These are phyloP conservation scores for Eucalyptus marginata DNA, from an alignment of 345 rosid species.

Conservation along the genomic window DNA sequence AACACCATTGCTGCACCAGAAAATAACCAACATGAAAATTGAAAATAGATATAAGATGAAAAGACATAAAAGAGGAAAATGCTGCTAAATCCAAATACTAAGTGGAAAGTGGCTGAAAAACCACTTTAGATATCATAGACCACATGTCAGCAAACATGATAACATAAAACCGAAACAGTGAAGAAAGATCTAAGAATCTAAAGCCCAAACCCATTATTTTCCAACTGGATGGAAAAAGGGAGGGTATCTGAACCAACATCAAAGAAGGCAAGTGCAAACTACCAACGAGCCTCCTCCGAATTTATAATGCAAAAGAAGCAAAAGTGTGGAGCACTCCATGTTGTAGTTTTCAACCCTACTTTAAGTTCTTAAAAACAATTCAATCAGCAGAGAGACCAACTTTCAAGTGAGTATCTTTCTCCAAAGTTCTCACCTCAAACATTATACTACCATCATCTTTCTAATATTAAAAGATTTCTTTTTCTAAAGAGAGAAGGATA, in stretches of 20 bases:
- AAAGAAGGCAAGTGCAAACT: not conserved
- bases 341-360: not conserved
- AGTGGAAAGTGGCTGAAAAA: not conserved
- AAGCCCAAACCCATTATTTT: not conserved
- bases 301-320: not conserved
- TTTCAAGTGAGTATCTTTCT: not conserved
- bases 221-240: not conserved
- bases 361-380: not conserved
- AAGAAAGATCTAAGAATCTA: not conserved
- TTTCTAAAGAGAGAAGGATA: not conserved
- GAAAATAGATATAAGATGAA: not conserved
- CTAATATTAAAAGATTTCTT: not conserved
- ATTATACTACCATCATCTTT: not conserved
- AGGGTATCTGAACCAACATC: not conserved
- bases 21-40: not conserved
- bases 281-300: not conserved
- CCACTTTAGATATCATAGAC: not conserved
- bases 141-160: not conserved
- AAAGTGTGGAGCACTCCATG: not conserved
- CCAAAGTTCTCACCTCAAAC: not conserved
- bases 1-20: slow-evolving; percentile 38
- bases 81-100: not conserved
- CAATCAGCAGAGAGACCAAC: not conserved
- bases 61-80: not conserved
- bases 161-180: not conserved